Evolutionary conservation across 306 rosid genomes (phyloP), one percentile per base, ranked within the genome.

Genomic region (Lagenaria siceraria): DNA sequence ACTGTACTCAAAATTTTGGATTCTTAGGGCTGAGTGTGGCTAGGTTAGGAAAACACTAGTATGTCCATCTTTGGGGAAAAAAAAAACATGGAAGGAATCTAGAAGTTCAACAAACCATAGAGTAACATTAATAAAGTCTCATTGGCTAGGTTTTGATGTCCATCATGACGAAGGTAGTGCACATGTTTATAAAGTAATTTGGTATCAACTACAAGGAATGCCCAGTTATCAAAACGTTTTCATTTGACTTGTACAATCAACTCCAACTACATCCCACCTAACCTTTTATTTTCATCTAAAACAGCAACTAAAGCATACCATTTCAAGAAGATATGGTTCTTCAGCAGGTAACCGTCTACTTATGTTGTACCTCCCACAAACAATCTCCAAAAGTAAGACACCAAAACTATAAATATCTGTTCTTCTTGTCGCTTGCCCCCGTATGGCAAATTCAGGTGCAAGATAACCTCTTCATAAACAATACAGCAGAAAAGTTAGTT

Each of bases 381-480:
- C 91, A 79, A 92, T 90, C 81, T 92, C 98, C 49, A 92, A 29
- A 43, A 90, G 74, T 58, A 92, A 79, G 79, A 93, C 89, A 69
- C 98, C 98, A 82, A 93, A 93, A 82, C 98, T 89, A 68, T 93
- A 93, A 36, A 88, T 74, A 81, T 91, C 97, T 18, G 97, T 82
- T 86, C 89, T 91, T 86, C 92, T 89, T 27, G 98, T 93, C 79
- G 91, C 97, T 83, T 88, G 97, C 78, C 87, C 89, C 82, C 90
- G 87, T 74, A 93, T 86, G 19, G 96, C 97, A 64, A 89, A 93
- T 68, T 93, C 98, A 48, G 98, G 98, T 21, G 98, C 98, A 68
- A 93, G 18, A 80, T 93, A 93, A 60, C 98, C 98, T 79, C 98
- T 93, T 19, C 75, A 78, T 31, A 38, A 49, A 78, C 75, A 78